Base-by-base conservation (phyloP, 495 filamentous ascomycete genomes). In the Aspergillus haitiensis region DNA sequence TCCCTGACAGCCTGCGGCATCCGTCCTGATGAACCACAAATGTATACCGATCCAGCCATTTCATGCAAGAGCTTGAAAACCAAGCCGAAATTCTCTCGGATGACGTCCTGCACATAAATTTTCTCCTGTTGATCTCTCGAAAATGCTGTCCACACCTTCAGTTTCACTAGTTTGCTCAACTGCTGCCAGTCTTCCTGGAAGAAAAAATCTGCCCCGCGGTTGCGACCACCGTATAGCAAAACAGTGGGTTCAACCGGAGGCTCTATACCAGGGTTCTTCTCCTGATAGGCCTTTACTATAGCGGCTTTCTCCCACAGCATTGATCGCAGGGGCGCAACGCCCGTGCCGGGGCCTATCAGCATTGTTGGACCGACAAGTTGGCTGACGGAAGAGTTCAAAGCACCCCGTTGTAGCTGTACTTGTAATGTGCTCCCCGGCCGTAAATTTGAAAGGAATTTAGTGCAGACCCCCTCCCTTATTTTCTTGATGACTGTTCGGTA, bases 1-100 rank as follows among this genome's bases (percentile, higher is more conserved):
- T 84, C 81, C n/a, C 90, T 80, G 7, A 97, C 91, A n/a, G 89
- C 87, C 62, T 86, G 80, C 11, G 95, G 92, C 95, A 98, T 98
- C 60, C 85, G 81, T 3, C 88, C 90, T 0, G 86, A 86, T 31
- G 85, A 92, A 6, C 94, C 94, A 71, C 94, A 98, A 10, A 98
- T 81, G 71, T 84, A 90, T 3, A 92, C 77, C 3, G 84, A 76
- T 0, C 85, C 90, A 1, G 70, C 57, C 31, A 74, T 56, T 33
- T 77, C 71, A 52, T 80, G 69, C 10, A 97, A 67, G 33, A 86
- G 67, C 4, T 80, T 66, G 64, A 81, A 87, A 5, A 97, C 80
- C 32, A 80, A 62, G 8, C 59, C 42, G 0, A 78, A 81, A 15
- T 91, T 74, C 65, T 85, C 73, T 0, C 86, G 81, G 47, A 99